A percentile compares a stretch with the other conserved stretches of the same genome.
phyloP scores from a whole-genome alignment of 176 grass and related monocot genomes.

The Carex parvula region DNA sequence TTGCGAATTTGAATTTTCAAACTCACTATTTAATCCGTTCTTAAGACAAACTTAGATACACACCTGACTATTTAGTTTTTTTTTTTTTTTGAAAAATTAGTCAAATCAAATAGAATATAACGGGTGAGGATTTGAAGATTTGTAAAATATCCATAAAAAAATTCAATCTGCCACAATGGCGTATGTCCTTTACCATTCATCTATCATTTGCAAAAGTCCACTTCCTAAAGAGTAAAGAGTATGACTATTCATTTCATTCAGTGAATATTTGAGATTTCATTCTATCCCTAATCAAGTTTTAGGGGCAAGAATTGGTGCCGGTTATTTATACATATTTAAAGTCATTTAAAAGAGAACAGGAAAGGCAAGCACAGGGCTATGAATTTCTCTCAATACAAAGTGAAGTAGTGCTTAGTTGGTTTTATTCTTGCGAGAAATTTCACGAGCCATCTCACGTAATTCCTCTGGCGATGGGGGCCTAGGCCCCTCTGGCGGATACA shows the following conservation, averaged over 20 bases:
- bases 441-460: slow-evolving; percentile 74
- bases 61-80: neutral
- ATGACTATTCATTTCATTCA: neutral
- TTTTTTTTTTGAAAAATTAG: neutral
- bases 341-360: neutral
- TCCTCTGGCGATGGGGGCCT: slow-evolving; percentile 75
- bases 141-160: too few relatives aligned
- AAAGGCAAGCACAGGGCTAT: neutral
- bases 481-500: slow-evolving; percentile 79
- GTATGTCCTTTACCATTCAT: neutral
- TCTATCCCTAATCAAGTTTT: neutral
- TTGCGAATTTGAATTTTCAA: neutral
- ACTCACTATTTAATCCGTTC: neutral
- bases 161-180: too few relatives aligned
- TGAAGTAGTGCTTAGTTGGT: neutral
- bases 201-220: neutral
- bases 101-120: neutral
- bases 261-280: neutral
- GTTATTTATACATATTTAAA: neutral
- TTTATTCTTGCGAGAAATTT: slow-evolving; percentile 64
- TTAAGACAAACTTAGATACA: neutral
- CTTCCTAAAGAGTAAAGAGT: neutral
- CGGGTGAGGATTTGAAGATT: neutral
- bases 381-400: neutral
- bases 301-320: neutral